These are phyloP conservation scores for Dryas octopetala DNA, from an alignment of 306 rosid species.

Conservation along the genomic window DNA sequence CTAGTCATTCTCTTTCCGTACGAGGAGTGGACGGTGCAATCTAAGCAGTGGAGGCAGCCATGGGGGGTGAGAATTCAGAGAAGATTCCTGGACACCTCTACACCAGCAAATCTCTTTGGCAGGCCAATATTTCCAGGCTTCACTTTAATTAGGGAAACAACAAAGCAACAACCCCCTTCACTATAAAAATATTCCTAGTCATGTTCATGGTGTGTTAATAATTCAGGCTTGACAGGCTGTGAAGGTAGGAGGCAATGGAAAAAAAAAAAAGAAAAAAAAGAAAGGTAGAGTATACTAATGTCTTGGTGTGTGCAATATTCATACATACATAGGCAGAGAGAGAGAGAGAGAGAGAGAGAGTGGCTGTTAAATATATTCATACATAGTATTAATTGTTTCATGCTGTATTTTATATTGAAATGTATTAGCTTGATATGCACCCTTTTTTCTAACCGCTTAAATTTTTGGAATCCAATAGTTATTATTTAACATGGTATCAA, in stretches of 20 bases:
- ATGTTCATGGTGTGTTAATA: constrained; percentile 46
- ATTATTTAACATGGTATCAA: background rate
- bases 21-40: constrained; percentile 38
- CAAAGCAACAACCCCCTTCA: constrained; percentile 37
- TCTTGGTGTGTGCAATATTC: constrained; percentile 36
- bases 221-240: constrained; percentile 92
- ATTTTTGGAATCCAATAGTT: background rate
- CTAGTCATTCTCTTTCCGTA: constrained; percentile 16
- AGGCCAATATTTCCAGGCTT: constrained; percentile 28
- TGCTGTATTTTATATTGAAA: background rate
- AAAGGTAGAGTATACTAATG: constrained; percentile 43
- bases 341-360: constrained; percentile 31
- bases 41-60: constrained; percentile 38
- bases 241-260: constrained; percentile 49
- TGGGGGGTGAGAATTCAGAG: constrained; percentile 38
- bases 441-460: no score
- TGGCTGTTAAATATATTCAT: constrained; percentile 1
- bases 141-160: constrained; percentile 38
- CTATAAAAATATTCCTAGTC: constrained; percentile 31
- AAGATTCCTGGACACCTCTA: constrained; percentile 51
- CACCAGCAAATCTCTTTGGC: constrained; percentile 54
- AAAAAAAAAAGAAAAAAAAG: background rate
- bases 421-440: no score
- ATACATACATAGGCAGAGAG: constrained; percentile 18
- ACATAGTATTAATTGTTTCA: background rate